A percentile compares a stretch with the other conserved stretches of the same genome.
phyloP scores from a whole-genome alignment of 495 filamentous ascomycete species.

The Aspergillus indologenus region DNA sequence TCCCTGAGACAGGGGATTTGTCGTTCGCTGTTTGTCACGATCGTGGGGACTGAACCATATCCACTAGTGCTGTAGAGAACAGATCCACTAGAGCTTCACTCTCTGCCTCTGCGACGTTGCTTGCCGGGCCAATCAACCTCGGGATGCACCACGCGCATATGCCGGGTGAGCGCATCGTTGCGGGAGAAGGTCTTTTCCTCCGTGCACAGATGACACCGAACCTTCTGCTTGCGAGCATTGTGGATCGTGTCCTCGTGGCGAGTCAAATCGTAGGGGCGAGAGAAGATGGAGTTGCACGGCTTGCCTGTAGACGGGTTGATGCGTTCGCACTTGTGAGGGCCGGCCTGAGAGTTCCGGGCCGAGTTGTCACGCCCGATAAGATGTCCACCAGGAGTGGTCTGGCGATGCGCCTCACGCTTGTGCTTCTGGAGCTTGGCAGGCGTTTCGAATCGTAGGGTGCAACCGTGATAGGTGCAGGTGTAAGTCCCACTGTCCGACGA shows the following conservation, averaged over 20 bases:
- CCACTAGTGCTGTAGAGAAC: neutral
- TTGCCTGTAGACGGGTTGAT: constrained; percentile 95
- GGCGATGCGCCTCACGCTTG: constrained; percentile 89
- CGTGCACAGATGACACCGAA: constrained; percentile 91
- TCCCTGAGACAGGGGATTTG: neutral
- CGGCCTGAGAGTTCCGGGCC: constrained; percentile 75
- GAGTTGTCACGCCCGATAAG: constrained; percentile 46
- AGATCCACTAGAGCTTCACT: constrained; percentile 23
- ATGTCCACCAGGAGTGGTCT: constrained; percentile 48
- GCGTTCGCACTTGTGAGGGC: constrained; percentile 84
- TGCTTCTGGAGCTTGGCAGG: constrained; percentile 87
- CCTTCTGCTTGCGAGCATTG: constrained; percentile 90
- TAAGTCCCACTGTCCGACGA: constrained; percentile 82
- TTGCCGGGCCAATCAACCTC: constrained; percentile 80
- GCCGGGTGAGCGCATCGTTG: constrained; percentile 86
- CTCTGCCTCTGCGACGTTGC: constrained; percentile 41
- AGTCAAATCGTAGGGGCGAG: constrained; percentile 95
- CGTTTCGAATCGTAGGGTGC: constrained; percentile 81
- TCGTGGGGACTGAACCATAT: neutral
- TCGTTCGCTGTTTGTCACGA: constrained; percentile 12
- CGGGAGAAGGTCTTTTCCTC: constrained; percentile 96
- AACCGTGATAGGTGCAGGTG: constrained; percentile 92
- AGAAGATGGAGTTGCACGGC: constrained; percentile 94
- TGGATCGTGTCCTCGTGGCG: constrained; percentile 98
- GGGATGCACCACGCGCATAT: constrained; percentile 87